Base-by-base conservation (phyloP, 257 asterid species). In the Striga asiatica region DNA sequence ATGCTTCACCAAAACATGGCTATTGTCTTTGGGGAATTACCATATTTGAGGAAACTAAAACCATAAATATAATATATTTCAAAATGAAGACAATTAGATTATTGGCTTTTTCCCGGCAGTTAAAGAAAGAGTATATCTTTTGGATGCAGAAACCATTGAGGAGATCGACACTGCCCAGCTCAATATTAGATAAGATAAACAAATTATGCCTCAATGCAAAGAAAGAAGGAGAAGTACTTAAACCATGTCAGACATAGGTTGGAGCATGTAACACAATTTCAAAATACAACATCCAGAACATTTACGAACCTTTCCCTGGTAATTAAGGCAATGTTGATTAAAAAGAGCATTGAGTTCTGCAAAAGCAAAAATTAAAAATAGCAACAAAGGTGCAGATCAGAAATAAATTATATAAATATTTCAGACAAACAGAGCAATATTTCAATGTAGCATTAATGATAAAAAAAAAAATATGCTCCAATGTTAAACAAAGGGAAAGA, bases 281-380 rank as follows among this genome's bases (percentile, higher is more conserved):
- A 50, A 68, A 68, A 56, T 7, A 54, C 25, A 18, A 37, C 19
- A 49, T 23, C 42, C 18, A 65, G 54, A 34, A 37, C 12, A 63
- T 56, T 63, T 48, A 38, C 93, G 61, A 43, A 91, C 97, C 98
- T 87, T 87, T 75, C 98, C 97, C n/a, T 60, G 71, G 62, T 82
- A 79, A 66, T 87, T 91, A 65, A 84, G 71, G 74, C 98, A 91
- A 34, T 76, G 89, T 61, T 68, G 89, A 71, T 82, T 82, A 78
- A 87, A 87, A 67, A 83, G 42, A 2, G 93, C 84, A 58, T 80
- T 82, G 71, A 87, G 63, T 66, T 91, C 98, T 87, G 89, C 62
- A 77, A 61, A 74, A 72, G 38, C 23, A 35, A 58, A 53, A 37
- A 56, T 52, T 5, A 37, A 49, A 51, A 18, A 21, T 14, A 52